Percentiles rank a stretch among this genome's conserved stretches.
phyloP scores from a whole-genome alignment of 2,329 filamentous ascomycete species.

The Endoconidiophora laricicola region DNA sequence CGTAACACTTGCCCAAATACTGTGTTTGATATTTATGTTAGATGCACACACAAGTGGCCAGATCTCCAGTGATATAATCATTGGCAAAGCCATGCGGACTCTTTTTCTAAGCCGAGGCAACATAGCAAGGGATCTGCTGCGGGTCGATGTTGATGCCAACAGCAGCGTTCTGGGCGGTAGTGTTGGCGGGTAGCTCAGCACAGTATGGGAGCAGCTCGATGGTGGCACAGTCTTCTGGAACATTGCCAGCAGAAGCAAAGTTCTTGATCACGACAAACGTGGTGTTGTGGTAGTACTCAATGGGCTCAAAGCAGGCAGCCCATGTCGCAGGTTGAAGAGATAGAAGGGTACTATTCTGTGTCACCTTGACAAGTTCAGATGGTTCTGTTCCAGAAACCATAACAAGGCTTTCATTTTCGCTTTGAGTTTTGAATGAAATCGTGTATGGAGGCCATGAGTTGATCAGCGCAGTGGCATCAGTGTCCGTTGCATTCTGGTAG shows the following conservation, averaged over 20 bases:
- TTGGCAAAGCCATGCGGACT: not conserved
- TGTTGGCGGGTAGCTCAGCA: conserved; percentile 21
- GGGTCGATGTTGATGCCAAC: not conserved
- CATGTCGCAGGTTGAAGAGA: conserved; percentile 21
- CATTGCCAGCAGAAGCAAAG: conserved; percentile 14
- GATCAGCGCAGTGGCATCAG: conserved; percentile 22
- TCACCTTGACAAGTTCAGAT: conserved; percentile 22
- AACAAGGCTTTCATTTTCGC: conserved; percentile 17
- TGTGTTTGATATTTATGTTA: no score
- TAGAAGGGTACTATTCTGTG: conserved; percentile 21
- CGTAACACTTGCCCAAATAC: no score
- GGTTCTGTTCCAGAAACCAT: conserved; percentile 19
- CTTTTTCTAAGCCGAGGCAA: conserved; percentile 9
- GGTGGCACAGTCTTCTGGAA: conserved; percentile 26
- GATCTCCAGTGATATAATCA: not conserved
- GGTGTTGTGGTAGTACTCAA: conserved; percentile 25
- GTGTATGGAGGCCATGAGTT: conserved; percentile 25
- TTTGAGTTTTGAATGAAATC: conserved; percentile 22
- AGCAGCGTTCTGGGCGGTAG: conserved; percentile 12
- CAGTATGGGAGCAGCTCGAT: conserved; percentile 30
- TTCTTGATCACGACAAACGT: conserved; percentile 18
- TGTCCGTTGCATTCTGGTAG: conserved; percentile 32
- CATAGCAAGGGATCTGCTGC: conserved; percentile 4
- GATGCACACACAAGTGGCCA: no score
- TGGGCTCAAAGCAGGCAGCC: conserved; percentile 26